A percentile compares a stretch with the other conserved stretches of the same genome.
These are phyloP conservation scores for Cucurbita argyrosperma DNA, from an alignment of 306 rosid genomes.

Conservation along the genomic window DNA sequence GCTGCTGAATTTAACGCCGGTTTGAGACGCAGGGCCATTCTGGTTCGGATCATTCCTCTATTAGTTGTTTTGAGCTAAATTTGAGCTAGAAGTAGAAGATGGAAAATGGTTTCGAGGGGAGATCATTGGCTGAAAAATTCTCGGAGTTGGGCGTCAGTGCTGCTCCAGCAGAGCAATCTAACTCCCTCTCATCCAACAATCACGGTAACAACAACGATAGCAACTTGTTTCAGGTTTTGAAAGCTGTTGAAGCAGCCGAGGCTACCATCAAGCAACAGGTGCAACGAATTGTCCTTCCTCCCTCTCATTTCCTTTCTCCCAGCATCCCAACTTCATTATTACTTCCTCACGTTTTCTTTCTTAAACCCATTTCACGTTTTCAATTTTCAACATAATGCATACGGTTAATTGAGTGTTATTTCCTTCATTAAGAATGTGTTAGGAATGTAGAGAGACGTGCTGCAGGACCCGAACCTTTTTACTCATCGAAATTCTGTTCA, in stretches of 20 bases:
- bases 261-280: slow-evolving; percentile 86
- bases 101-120: slow-evolving; percentile 78
- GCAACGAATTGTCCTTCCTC: slow-evolving; percentile 1
- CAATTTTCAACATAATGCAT: not conserved
- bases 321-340: not conserved
- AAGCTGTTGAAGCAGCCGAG: slow-evolving; percentile 92
- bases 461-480: not conserved
- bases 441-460: not conserved
- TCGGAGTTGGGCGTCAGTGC: slow-evolving; percentile 38
- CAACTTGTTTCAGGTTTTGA: slow-evolving; percentile 70
- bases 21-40: not conserved
- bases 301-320: not conserved
- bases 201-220: slow-evolving; percentile 29
- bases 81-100: slow-evolving; percentile 22
- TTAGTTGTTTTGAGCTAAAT: not conserved
- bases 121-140: slow-evolving; percentile 47
- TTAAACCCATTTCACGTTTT: not conserved
- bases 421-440: not conserved
- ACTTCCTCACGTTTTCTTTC: not conserved
- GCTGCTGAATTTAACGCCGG: not conserved
- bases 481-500: not conserved
- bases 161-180: slow-evolving; percentile 11
- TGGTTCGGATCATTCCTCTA: not conserved
- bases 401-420: not conserved
- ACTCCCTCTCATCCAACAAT: slow-evolving; percentile 14